Percentiles rank a stretch among this genome's conserved stretches.
Conservation (phyloP, 1,139 yeast genomes). For the Suhomyces bribrorum region DNA sequence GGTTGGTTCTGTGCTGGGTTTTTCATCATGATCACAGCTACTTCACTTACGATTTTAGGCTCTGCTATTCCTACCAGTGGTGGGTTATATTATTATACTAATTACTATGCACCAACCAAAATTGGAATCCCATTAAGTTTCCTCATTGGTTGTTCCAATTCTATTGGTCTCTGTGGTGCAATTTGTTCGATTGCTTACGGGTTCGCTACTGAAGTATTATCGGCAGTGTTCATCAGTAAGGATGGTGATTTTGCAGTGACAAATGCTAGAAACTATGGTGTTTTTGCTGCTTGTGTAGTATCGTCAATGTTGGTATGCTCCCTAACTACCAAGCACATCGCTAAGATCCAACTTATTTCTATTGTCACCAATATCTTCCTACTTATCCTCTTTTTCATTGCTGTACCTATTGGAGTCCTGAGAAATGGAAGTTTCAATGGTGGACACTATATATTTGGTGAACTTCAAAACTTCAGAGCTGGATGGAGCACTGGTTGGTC, state of each 20-base stretch:
- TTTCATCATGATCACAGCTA: constrained; percentile 59
- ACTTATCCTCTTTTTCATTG: constrained; percentile 61
- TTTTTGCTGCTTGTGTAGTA: constrained; percentile 36
- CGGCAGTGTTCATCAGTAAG: constrained; percentile 33
- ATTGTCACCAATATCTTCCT: constrained; percentile 56
- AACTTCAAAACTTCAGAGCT: constrained; percentile 51
- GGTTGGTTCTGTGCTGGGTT: constrained; percentile 66
- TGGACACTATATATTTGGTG: constrained; percentile 46
- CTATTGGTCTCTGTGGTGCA: constrained; percentile 39
- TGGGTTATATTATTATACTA: constrained; percentile 48
- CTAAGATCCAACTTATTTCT: constrained; percentile 61
- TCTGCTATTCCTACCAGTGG: constrained; percentile 73
- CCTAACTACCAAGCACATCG: constrained; percentile 42
- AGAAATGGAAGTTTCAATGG: constrained; percentile 35
- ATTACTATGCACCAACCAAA: constrained; percentile 36
- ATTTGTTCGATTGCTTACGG: constrained; percentile 43
- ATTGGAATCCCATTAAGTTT: constrained; percentile 38
- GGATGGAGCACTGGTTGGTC: constrained; percentile 77
- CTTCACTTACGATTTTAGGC: constrained; percentile 65
- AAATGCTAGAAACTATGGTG: constrained; percentile 35
- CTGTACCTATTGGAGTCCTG: constrained; percentile 58
- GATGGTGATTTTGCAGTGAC: constrained; percentile 38
- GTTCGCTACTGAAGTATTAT: constrained; percentile 36
- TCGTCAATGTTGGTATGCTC: constrained; percentile 33
- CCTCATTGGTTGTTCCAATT: constrained; percentile 37